A percentile compares a stretch with the other conserved stretches of the same genome.
phyloP scores from a whole-genome alignment of 805 yeast species.

The Yarrowia sp. region DNA sequence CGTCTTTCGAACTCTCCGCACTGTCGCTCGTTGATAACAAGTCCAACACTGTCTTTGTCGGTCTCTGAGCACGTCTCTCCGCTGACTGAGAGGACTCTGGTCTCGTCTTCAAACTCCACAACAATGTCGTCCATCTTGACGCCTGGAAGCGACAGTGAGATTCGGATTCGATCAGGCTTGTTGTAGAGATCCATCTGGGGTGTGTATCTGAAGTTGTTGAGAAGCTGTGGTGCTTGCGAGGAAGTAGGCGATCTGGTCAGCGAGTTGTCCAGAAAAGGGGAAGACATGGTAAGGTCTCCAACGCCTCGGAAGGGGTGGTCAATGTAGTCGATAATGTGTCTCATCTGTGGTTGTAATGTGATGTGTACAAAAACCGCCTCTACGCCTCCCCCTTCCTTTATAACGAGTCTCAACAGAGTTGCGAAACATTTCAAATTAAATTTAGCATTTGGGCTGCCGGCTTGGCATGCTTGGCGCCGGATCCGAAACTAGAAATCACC shows the following conservation, averaged over 20 bases:
- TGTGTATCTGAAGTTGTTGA: conserved; percentile 40
- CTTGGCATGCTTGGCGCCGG: background rate
- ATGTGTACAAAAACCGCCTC: background rate
- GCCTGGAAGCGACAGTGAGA: conserved; percentile 57
- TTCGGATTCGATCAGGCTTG: conserved; percentile 45
- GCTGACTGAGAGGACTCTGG: conserved; percentile 52
- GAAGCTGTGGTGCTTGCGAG: background rate
- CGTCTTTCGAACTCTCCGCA: conserved; percentile 59
- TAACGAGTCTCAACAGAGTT: background rate
- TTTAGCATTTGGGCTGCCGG: too few species aligned
- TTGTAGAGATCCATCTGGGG: conserved; percentile 60
- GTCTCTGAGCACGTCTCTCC: conserved; percentile 39
- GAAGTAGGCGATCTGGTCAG: background rate
- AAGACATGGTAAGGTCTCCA: conserved; percentile 10
- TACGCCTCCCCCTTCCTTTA: background rate
- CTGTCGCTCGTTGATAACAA: conserved; percentile 53
- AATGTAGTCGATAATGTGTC: conserved; percentile 8
- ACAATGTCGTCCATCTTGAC: conserved; percentile 52
- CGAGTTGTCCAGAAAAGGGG: conserved; percentile 6
- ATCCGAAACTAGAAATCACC: background rate
- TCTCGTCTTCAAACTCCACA: conserved; percentile 58
- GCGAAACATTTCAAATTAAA: background rate
- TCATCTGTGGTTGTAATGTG: background rate
- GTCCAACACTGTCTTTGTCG: conserved; percentile 30
- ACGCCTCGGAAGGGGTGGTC: conserved; percentile 17